phyloP scores from a whole-genome alignment of 306 rosid genomes.

The Sophora flavescens region DNA sequence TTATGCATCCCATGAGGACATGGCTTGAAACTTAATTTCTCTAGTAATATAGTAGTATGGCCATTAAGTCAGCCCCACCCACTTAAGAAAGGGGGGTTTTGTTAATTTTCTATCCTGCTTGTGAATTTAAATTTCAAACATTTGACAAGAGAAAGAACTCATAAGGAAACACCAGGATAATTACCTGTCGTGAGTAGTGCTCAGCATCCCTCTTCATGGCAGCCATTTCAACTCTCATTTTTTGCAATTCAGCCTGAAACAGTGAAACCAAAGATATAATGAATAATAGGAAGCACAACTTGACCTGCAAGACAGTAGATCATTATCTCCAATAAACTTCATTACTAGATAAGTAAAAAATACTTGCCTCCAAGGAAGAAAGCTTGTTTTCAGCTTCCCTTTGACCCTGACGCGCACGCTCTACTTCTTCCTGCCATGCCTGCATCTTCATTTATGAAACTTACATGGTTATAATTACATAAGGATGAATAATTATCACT shows the following conservation, averaged over 20 bases:
- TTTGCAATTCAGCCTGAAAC: slow-evolving; percentile 87
- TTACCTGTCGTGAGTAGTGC: slow-evolving; percentile 99
- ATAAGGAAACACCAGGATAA: slow-evolving; percentile 37
- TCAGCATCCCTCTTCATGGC: slow-evolving; percentile 99
- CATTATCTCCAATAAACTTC: slow-evolving; percentile 40
- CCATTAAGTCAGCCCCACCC: slow-evolving; percentile 14
- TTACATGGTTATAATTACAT: slow-evolving; percentile 31
- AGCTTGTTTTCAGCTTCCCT: slow-evolving; percentile 96
- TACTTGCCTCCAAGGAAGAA: slow-evolving; percentile 81
- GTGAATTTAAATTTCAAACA: slow-evolving; percentile 13
- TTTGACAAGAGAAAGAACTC: slow-evolving; percentile 18
- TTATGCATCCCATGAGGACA: slow-evolving; percentile 20
- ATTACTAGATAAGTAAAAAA: slow-evolving; percentile 30
- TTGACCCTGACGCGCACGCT: slow-evolving; percentile 94
- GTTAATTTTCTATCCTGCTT: slow-evolving; percentile 26
- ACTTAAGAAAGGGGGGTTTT: slow-evolving; percentile 26
- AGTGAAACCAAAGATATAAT: slow-evolving; percentile 49
- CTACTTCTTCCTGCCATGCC: slow-evolving; percentile 99
- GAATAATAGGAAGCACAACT: slow-evolving; percentile 35
- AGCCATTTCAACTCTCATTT: slow-evolving; percentile 98
- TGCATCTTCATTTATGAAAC: slow-evolving; percentile 64
- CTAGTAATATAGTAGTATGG: slow-evolving; percentile 14
- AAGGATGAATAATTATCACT: slow-evolving; percentile 38
- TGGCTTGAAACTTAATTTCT: slow-evolving; percentile 23
- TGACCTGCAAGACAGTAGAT: slow-evolving; percentile 23